These are phyloP conservation scores for Nemophila menziesii DNA, from an alignment of 257 asterid species.

Conservation along the genomic window DNA sequence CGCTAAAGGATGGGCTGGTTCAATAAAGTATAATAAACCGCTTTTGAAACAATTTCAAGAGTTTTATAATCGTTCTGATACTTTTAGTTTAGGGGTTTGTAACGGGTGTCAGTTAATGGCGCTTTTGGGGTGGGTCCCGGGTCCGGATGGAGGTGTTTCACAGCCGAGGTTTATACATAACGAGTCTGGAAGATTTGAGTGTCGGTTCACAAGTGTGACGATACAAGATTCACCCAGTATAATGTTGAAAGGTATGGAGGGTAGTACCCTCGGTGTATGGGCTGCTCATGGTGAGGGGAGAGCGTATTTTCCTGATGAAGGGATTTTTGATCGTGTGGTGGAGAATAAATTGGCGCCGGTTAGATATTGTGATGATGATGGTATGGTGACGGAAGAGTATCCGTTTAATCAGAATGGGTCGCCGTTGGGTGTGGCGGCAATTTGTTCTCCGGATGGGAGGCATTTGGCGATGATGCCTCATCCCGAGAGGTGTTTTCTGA, in stretches of 20 bases:
- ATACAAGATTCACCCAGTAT: constrained; percentile 67
- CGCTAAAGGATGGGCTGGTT: constrained; percentile 94
- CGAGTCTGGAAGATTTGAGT: constrained; percentile 75
- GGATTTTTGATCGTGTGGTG: constrained; percentile 27
- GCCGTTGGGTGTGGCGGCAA: constrained; percentile 74
- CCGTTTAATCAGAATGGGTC: constrained; percentile 78
- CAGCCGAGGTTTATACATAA: constrained; percentile 87
- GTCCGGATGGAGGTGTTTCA: constrained; percentile 73
- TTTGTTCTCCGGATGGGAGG: constrained; percentile 88
- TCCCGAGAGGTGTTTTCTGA: constrained; percentile 84
- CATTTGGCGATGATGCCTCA: constrained; percentile 98
- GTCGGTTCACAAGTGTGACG: constrained; percentile 75
- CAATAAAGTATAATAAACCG: constrained; percentile 65
- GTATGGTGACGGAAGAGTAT: constrained; percentile 60
- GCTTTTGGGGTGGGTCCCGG: constrained; percentile 88
- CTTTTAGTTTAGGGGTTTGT: constrained; percentile 91
- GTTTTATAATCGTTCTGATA: constrained; percentile 59
- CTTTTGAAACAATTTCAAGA: constrained; percentile 67
- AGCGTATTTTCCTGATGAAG: constrained; percentile 65
- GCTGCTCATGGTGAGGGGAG: constrained; percentile 95
- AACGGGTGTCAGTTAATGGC: constrained; percentile 99
- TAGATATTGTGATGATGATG: constrained; percentile 65
- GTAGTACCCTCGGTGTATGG: constrained; percentile 84
- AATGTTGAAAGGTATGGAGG: constrained; percentile 89
- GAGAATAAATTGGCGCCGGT: constrained; percentile 58